Base-by-base conservation (phyloP, 768 basidiomycete genomes). In the Boletus pseudo-olivaceus region DNA sequence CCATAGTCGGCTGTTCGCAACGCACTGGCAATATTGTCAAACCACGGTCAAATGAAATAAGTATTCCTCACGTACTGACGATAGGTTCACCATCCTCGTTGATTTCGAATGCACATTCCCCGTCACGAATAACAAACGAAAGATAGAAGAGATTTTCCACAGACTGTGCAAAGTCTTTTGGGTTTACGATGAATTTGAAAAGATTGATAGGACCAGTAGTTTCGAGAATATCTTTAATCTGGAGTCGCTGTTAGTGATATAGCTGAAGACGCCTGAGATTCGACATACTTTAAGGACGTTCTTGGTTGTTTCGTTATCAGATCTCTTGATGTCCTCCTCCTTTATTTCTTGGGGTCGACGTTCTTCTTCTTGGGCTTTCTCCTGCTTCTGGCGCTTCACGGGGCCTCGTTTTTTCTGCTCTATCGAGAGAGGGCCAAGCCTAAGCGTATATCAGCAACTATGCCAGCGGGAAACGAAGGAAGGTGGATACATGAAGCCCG, bases 71-170 rank as follows among this genome's bases (percentile, higher is more conserved):
- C 86, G 58, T 65, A 93, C 92, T 87, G 44, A 95, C 82, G 19
- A 85, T 67, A 7, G 91, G 87, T 62, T 90, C 85, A 1, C 85
- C 88, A 1, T 87, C 76, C 8, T 82, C 75, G 32, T 79, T 75
- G 7, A 81, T 78, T 59, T 93, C 87, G 29, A 91, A 75, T 11
- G 87, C 86, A 54, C 85, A 90, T 63, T 83, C 81, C 3, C 88
- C 93, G 58, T 95, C 90, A 30, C 89, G 81, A 43, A 97, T 89
- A 57, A 97, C 78, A 73, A 99, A 98, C 0, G 92, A 93, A 2
- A 96, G 78, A 65, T 97, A 94, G 69, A 99, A 98, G 23, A 96
- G 76, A 67, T 99, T 99, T 73, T 99, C 97, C 14, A 98, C 93
- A 0, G 90, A 92, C 67, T 99, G 96, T 0, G 87, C 88, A 65